Evolutionary conservation across 495 filamentous ascomycete species (phyloP).

Genomic region (Podospora appendiculata): DNA sequence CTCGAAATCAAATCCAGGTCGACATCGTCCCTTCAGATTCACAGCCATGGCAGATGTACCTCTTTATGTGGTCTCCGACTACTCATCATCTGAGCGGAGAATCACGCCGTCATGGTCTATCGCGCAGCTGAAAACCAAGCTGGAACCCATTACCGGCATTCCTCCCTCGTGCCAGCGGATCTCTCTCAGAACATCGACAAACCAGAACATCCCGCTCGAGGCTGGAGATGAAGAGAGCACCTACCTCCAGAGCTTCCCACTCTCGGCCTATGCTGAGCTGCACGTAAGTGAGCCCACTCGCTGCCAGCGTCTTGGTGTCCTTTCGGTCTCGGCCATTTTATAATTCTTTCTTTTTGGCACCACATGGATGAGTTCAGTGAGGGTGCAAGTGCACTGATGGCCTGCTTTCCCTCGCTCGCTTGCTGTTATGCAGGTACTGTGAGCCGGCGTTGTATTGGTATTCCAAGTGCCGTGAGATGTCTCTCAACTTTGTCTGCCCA

Average conservation of each 20-base stretch:
- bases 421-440: no score
- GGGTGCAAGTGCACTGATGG: no score
- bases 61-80: constrained; percentile 72
- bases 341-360: no score
- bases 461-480: no score
- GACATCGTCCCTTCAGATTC: not conserved
- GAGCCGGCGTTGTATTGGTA: no score
- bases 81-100: constrained; percentile 71
- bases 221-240: constrained; percentile 61
- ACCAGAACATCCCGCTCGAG: constrained; percentile 48
- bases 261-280: constrained; percentile 67
- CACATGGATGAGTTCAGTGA: no score
- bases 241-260: constrained; percentile 51
- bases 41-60: constrained; percentile 67
- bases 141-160: constrained; percentile 90
- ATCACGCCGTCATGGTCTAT: constrained; percentile 92
- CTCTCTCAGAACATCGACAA: constrained; percentile 50
- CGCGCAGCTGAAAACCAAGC: constrained; percentile 73
- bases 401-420: no score
- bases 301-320: no score
- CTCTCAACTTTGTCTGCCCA: no score
- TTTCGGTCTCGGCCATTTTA: no score
- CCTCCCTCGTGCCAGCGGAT: constrained; percentile 74
- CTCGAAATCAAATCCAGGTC: not conserved
- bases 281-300: constrained; percentile 48